Evolutionary conservation across 768 basidiomycete genomes (phyloP).

Genomic region (Calocera cornea): DNA sequence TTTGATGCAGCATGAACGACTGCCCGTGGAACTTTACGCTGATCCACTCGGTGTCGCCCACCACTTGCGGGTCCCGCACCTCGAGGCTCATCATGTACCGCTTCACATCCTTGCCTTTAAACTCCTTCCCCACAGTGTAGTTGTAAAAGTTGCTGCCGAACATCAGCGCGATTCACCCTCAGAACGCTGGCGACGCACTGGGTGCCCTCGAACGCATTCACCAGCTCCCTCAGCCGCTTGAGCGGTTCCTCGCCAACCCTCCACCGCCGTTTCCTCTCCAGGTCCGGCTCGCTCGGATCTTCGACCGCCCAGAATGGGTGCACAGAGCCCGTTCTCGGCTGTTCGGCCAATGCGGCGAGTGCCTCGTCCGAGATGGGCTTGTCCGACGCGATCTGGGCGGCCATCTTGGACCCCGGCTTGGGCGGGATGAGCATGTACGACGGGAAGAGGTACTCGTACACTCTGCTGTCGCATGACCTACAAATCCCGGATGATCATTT

Average conservation of each 20-base stretch:
- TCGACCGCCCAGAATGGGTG: not conserved
- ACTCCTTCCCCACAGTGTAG: conserved; percentile 82
- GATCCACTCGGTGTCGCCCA: conserved; percentile 90
- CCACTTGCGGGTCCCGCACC: conserved; percentile 76
- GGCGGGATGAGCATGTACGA: conserved; percentile 81
- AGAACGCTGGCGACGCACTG: conserved; percentile 27
- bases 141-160: conserved; percentile 74
- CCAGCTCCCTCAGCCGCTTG: conserved; percentile 39
- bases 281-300: conserved; percentile 27
- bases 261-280: conserved; percentile 57
- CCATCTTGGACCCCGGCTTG: not conserved
- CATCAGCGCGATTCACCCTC: not conserved
- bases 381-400: not conserved
- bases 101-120: conserved; percentile 64
- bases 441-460: conserved; percentile 96
- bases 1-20: conserved; percentile 98
- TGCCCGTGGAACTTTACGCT: conserved; percentile 89
- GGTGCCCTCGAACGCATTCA: conserved; percentile 63
- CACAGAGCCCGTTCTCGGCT: not conserved
- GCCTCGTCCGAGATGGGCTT: not conserved
- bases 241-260: conserved; percentile 44
- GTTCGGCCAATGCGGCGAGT: not conserved
- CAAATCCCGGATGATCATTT: not conserved
- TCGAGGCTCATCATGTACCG: conserved; percentile 82
- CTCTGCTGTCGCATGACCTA: conserved; percentile 85